Conservation (phyloP, 306 rosid genomes). For the Lupinus albus region DNA sequence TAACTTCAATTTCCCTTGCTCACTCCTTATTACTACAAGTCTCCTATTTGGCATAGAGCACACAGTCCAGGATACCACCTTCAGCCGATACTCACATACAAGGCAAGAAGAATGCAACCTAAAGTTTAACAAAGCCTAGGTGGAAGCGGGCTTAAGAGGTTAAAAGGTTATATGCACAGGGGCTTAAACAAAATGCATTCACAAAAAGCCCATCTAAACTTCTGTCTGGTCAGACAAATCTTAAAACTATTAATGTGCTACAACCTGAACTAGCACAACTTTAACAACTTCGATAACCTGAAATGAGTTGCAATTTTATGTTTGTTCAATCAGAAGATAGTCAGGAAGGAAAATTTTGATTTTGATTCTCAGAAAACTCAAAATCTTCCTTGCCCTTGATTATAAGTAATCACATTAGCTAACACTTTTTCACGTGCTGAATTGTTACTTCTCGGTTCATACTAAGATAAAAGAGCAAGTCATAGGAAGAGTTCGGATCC, state of each 20-base stretch:
- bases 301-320: conserved; percentile 15
- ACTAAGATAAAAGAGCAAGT: conserved; percentile 16
- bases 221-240: not conserved
- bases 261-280: conserved; percentile 13
- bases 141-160: not conserved
- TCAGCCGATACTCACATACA: not conserved
- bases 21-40: not conserved
- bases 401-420: conserved; percentile 19
- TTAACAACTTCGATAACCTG: not conserved
- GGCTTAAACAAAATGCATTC: conserved; percentile 2
- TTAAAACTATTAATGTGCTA: conserved; percentile 15
- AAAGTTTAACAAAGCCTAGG: conserved; percentile 2
- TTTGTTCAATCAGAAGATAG: conserved; percentile 16
- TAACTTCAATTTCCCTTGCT: not conserved
- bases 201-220: conserved; percentile 2
- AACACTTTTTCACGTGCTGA: conserved; percentile 4
- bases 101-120: too few species aligned
- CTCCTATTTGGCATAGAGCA: conserved; percentile 1
- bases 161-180: not conserved
- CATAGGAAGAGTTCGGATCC: conserved; percentile 22
- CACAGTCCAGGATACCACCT: conserved; percentile 14
- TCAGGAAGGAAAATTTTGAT: not conserved
- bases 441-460: conserved; percentile 13
- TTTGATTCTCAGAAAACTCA: not conserved
- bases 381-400: not conserved